Evolutionary conservation across 495 filamentous ascomycete genomes (phyloP), one percentile per base, ranked within the genome.

Genomic region (Podospora sp.): DNA sequence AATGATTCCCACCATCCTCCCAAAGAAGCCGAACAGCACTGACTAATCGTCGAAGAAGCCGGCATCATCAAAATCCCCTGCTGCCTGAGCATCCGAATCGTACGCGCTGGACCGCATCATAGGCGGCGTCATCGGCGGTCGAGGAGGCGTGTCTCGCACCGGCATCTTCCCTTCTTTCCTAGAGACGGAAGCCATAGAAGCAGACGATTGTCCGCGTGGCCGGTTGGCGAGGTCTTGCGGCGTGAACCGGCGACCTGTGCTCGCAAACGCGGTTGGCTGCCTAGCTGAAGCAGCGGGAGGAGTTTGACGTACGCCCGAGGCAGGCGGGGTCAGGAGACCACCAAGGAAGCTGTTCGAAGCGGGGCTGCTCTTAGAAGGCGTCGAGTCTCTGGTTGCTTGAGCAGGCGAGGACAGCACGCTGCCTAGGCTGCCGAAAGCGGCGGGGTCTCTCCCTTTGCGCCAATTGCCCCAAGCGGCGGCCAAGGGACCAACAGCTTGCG

Each of bases 241-340:
- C 6, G 82, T 84, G 65, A 80, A 83, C 4, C 83, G 77, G 33
- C 82, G 81, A 16, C 84, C 84, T 5, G 82, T 87, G 69, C 68
- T 82, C 6, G 78, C 76, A 25, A 87, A 84, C 7, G 83, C 83
- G 8, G 83, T 83, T 22, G 86, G 80, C 29, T 84, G 83, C 51
- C 62, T 59, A 56, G 72, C 60, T 49, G 51, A 71, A 35, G 72
- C 77, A 11, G 75, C 69, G 52, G 86, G 80, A 6, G 84, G 82
- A 7, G 84, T 85, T 46, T 85, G 84, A 11, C 90, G 86, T 36
- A 88, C 74, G 59, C 88, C 85, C 8, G 90, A 90, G 33, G 88
- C 84, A 14, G 92, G 93, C 20, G 93, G 92, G 4, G 93, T 96
- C 79, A 96, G 77, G 18, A 96, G 87, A 3, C 93, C 92, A 0